A percentile compares a stretch with the other conserved stretches of the same genome.
These are phyloP conservation scores for Lasiodiplodia gonubiensis DNA, from an alignment of 2,329 filamentous ascomycete genomes.

Conservation along the genomic window DNA sequence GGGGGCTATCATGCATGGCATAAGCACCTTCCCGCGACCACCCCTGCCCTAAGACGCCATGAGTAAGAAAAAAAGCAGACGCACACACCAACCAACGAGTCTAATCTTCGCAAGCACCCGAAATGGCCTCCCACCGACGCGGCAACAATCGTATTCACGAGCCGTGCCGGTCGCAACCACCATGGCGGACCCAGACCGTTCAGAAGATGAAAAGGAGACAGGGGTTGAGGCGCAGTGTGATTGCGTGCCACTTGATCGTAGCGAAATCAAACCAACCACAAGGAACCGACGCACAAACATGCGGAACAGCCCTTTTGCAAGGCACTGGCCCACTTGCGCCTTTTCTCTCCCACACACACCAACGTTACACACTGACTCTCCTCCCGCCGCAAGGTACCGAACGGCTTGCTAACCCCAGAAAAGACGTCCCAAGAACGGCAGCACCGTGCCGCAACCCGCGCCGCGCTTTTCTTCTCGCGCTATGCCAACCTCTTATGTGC, in stretches of 20 bases:
- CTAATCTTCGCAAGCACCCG: background rate
- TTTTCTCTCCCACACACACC: background rate
- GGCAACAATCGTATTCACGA: constrained; percentile 5
- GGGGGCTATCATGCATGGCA: background rate
- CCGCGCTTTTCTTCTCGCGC: too few relatives aligned
- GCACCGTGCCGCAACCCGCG: too few relatives aligned
- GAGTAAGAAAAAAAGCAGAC: background rate
- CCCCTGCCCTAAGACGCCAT: background rate
- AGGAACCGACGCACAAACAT: too few relatives aligned
- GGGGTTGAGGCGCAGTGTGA: background rate
- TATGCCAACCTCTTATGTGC: too few relatives aligned
- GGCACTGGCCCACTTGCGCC: too few relatives aligned
- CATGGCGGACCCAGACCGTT: background rate
- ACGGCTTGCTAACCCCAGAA: too few relatives aligned
- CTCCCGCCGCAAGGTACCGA: too few relatives aligned
- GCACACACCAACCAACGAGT: constrained; percentile 5
- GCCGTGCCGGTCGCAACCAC: constrained; percentile 19
- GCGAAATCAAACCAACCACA: background rate
- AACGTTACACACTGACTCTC: background rate
- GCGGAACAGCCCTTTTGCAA: too few relatives aligned
- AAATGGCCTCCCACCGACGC: background rate
- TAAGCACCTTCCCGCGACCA: background rate
- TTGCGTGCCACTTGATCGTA: too few relatives aligned
- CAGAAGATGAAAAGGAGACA: background rate
- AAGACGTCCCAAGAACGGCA: too few relatives aligned